phyloP scores from a whole-genome alignment of 2,329 filamentous ascomycete species.

The Stachybotrys chlorohalonatus region DNA sequence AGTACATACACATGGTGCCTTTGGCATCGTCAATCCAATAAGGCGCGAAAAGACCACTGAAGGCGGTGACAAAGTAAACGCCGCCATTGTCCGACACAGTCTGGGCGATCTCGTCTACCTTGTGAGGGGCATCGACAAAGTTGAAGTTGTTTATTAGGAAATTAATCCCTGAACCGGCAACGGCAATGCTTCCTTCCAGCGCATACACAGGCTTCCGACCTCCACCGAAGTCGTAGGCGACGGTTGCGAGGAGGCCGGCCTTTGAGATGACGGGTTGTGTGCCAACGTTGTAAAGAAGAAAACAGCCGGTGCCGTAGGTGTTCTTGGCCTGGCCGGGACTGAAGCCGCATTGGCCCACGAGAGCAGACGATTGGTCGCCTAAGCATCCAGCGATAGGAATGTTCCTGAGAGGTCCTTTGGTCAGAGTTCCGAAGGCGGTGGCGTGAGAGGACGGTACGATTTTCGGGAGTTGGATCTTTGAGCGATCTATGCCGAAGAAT shows the following conservation, averaged over 20 bases:
- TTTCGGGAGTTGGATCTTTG: constrained; percentile 67
- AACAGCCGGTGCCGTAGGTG: constrained; percentile 85
- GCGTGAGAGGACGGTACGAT: constrained; percentile 75
- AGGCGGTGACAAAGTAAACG: constrained; percentile 80
- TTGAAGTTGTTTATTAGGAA: constrained; percentile 59
- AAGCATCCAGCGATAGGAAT: constrained; percentile 73
- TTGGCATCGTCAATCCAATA: constrained; percentile 94
- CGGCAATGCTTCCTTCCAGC: constrained; percentile 75
- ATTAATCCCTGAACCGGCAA: constrained; percentile 72
- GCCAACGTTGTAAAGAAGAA: constrained; percentile 83
- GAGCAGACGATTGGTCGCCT: constrained; percentile 77
- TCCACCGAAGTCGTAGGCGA: constrained; percentile 72
- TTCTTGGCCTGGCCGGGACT: constrained; percentile 77
- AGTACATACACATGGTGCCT: constrained; percentile 64
- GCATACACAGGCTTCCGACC: constrained; percentile 60
- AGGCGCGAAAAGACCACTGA: constrained; percentile 82
- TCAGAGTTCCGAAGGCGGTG: constrained; percentile 61
- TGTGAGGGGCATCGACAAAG: constrained; percentile 42
- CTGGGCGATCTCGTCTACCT: constrained; percentile 41
- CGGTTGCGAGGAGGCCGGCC: constrained; percentile 74
- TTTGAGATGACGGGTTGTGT: constrained; percentile 76
- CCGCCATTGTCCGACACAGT: constrained; percentile 66
- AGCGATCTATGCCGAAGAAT: constrained; percentile 65
- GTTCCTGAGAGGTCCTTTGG: constrained; percentile 57
- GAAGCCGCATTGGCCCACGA: constrained; percentile 82